Conservation (phyloP, 2,329 filamentous ascomycete genomes). For the Biscogniauxia mediterranea region DNA sequence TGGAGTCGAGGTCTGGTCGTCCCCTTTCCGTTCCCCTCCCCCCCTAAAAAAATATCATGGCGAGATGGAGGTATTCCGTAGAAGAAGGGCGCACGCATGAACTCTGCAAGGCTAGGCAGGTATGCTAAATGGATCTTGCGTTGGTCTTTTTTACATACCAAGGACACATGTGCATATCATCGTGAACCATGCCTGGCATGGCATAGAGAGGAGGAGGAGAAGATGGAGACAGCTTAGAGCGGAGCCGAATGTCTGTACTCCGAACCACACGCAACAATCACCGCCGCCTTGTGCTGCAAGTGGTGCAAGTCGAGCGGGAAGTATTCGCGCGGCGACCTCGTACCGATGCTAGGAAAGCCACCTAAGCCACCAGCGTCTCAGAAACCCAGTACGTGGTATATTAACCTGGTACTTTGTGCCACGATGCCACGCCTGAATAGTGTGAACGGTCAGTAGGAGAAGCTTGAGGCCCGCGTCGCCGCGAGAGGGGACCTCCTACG, state of each 20-base stretch:
- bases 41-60: too few species aligned
- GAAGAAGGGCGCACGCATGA: conserved; percentile 1
- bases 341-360: conserved; percentile 28
- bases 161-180: too few species aligned
- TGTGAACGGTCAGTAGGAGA: conserved; percentile 18
- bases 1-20: background rate
- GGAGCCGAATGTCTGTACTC: conserved; percentile 14
- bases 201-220: background rate
- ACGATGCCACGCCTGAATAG: conserved; percentile 30
- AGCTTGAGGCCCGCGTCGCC: conserved; percentile 2
- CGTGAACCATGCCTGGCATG: background rate
- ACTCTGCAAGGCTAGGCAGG: conserved; percentile 11
- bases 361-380: conserved; percentile 32
- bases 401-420: conserved; percentile 30
- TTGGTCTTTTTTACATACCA: too few species aligned
- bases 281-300: background rate
- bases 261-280: conserved; percentile 12
- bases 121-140: too few species aligned
- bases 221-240: background rate
- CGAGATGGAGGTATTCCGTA: background rate
- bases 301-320: conserved; percentile 1
- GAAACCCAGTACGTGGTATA: conserved; percentile 27
- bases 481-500: conserved; percentile 1
- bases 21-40: too few species aligned
- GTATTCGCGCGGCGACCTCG: conserved; percentile 18